Evolutionary conservation across 306 rosid species (phyloP), one percentile per base, ranked within the genome.

Genomic region (Cyamopsis tetragonoloba): DNA sequence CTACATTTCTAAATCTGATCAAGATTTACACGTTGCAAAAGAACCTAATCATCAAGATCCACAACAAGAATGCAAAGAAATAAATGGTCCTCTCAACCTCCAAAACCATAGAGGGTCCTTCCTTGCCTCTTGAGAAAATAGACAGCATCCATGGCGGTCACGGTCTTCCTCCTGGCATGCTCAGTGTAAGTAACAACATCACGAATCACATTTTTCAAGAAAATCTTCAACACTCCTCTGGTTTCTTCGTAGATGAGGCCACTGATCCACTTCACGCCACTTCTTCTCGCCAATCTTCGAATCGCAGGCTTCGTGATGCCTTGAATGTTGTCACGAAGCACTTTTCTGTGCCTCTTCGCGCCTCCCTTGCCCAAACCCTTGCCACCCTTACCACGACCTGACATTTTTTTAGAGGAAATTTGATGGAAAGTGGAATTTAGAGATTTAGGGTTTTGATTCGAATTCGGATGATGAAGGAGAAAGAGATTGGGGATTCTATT

Each of bases 221-320:
- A 76, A 2, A 76, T 68, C 50, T 76, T 68, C 7, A 76, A 11
- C 0, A 76, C 80, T 0, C 80, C 80, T 43, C 80, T 68, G 0
- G 80, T 76, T n/a, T 76, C 80, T 4, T 76, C 75, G 7, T 76
- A 77, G 38, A 77, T 70, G 47, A 77, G 26, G 0, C 77, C 77
- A 4, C 77, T 77, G 28, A 77, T 77, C 17, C 81, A 53, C 48
- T 77, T 77, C 0, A 77, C 72, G 0, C 81, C 81, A 2, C 77
- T 72, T 54, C 81, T 62, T 3, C 81, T 43, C 0, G 77, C 81
- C 62, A 77, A 49, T 7, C 80, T 41, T 23, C 80, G 57, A 28
- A 75, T 75, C 1, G 80, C 70, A 0, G 80, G 74, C 70, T 75
- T 75, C 14, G 80, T 75, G 47, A 75, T 75, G 0, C 79, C 79